A percentile compares a stretch with the other conserved stretches of the same genome.
These are phyloP conservation scores for Kazachstania bromeliacearum DNA, from an alignment of 805 yeast genomes.

Conservation along the genomic window DNA sequence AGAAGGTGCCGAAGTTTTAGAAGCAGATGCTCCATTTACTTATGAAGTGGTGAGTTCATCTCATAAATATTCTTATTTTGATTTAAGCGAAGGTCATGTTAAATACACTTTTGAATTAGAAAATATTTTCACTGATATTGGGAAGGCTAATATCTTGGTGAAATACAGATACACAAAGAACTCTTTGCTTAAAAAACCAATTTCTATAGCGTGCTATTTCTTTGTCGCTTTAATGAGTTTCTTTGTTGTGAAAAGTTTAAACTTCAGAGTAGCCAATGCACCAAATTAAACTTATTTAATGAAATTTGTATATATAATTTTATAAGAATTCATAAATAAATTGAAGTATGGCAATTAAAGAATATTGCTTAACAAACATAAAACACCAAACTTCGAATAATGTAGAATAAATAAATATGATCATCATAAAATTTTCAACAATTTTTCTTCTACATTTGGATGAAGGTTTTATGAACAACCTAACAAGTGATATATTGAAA, in stretches of 20 bases:
- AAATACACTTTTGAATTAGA: constrained; percentile 50
- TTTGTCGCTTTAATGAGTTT: constrained; percentile 50
- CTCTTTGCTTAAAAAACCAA: constrained; percentile 55
- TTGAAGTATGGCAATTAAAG: no score
- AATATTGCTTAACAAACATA: no score
- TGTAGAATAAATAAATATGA: no score
- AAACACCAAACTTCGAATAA: no score
- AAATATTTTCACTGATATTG: constrained; percentile 63
- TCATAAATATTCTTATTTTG: constrained; percentile 53
- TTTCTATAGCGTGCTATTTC: constrained; percentile 51
- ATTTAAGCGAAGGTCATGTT: constrained; percentile 67
- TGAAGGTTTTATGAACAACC: no score
- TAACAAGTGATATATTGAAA: no score
- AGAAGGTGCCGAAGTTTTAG: constrained; percentile 63
- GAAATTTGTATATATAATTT: background rate
- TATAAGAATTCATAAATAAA: no score
- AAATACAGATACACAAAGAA: constrained; percentile 50
- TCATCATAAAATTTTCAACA: no score
- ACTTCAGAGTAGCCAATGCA: constrained; percentile 34
- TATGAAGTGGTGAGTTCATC: constrained; percentile 16
- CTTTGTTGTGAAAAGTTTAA: constrained; percentile 40
- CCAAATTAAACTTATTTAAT: no score
- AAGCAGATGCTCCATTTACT: constrained; percentile 47
- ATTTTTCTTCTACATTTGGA: no score
- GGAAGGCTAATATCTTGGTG: constrained; percentile 45